Base-by-base conservation (phyloP, 495 filamentous ascomycete genomes). In the Coniosporium apollinis region DNA sequence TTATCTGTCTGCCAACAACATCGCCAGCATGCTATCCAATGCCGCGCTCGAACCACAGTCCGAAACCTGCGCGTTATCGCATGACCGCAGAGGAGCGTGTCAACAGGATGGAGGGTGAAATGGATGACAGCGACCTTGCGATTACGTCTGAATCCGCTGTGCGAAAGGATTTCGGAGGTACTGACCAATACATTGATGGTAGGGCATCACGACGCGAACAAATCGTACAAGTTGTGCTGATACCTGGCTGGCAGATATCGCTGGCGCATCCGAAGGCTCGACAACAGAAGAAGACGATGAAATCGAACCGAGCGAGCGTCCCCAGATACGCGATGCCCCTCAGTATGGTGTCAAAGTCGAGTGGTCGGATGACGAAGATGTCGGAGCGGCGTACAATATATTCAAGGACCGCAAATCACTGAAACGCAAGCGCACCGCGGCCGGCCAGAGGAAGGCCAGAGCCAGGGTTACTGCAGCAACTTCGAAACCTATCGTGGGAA, bases 341-440 rank as follows among this genome's bases (percentile, higher is more conserved):
- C 20, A 28, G 5, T 6, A 30, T 26, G 49, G 47, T 16, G 34
- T 39, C 28, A 26, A 40, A 17, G 29, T 51, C 0, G 45, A 49
- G 19, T 51, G 43, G 35, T 44, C 47, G 15, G 45, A 44, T 14
- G 60, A 66, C 22, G 58, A 62, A 31, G 58, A 64, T 24, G 52
- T 48, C 33, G 61, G 66, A 39, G 61, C 61, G 8, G 65, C 61
- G 6, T 79, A 76, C 49, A 42, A 67, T 25, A 55, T 58, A 25
- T 76, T 74, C 54, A 74, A 74, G 39, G 63, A 65, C 19, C 63
- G 72, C 30, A 75, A 72, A 36, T 53, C 59, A 2, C 44, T 58
- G 19, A 67, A 74, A 49, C 59, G 71, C 28, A 75, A 67, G 42
- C 58, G 60, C 25, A 59, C 47, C 3, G 58, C 61, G 5, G 62